phyloP scores from a whole-genome alignment of 1,139 yeast species.

The Hansenula anomala region DNA sequence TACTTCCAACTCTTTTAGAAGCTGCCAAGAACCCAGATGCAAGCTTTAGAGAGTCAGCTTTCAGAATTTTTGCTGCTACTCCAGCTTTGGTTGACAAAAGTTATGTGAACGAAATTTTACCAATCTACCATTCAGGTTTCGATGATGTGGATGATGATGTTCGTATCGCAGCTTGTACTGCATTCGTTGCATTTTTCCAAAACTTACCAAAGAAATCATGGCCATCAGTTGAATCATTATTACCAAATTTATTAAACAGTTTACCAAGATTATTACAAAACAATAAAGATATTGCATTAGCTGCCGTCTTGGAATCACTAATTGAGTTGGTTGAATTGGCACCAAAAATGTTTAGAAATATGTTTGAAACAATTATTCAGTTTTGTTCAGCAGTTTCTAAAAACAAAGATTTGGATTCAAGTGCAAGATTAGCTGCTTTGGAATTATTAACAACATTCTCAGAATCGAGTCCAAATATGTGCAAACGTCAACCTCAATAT shows the following conservation, averaged over 20 bases:
- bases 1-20: conserved; percentile 68
- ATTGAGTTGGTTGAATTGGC: conserved; percentile 91
- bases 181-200: conserved; percentile 87
- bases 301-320: conserved; percentile 82
- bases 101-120: conserved; percentile 52
- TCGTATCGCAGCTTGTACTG: conserved; percentile 86
- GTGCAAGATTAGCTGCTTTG: conserved; percentile 79
- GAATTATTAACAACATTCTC: conserved; percentile 87
- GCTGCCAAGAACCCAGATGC: conserved; percentile 60
- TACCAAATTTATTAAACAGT: conserved; percentile 81
- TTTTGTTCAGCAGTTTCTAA: conserved; percentile 81
- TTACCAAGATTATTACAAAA: conserved; percentile 77
- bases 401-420: conserved; percentile 72
- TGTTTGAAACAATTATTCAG: conserved; percentile 82
- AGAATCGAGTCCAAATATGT: conserved; percentile 94
- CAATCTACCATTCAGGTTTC: conserved; percentile 75
- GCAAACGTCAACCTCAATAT: conserved; percentile 73
- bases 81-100: conserved; percentile 71
- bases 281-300: conserved; percentile 76
- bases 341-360: conserved; percentile 88
- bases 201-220: conserved; percentile 74
- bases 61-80: conserved; percentile 79
- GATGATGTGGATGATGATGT: conserved; percentile 76
- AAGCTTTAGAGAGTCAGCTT: conserved; percentile 85
- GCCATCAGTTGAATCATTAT: conserved; percentile 68